phyloP scores from a whole-genome alignment of 331 rosid species.

The Malus hybrid region DNA sequence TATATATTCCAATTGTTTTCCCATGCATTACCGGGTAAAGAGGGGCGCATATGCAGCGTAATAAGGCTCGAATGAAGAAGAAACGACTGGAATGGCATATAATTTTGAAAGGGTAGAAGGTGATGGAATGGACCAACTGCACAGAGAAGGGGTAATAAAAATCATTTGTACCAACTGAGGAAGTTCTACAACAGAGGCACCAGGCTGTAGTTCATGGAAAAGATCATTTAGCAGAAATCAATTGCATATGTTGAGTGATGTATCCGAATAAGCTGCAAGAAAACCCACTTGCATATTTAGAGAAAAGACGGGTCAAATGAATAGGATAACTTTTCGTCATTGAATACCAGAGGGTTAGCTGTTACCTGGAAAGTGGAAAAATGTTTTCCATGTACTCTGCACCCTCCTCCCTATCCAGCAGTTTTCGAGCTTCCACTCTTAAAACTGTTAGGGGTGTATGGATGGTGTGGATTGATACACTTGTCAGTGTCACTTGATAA shows the following conservation, averaged over 20 bases:
- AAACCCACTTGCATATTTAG: conserved; percentile 20
- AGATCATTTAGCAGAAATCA: background rate
- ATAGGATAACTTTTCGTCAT: background rate
- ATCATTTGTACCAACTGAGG: background rate
- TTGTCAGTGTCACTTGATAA: no score
- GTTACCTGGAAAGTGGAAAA: conserved; percentile 66
- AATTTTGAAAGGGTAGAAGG: conserved; percentile 52
- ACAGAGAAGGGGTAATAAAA: background rate
- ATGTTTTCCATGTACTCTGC: conserved; percentile 49
- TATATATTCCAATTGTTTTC: background rate
- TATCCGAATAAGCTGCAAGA: conserved; percentile 59
- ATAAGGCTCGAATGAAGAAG: conserved; percentile 43
- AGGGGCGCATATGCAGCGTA: conserved; percentile 56
- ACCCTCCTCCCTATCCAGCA: conserved; percentile 31
- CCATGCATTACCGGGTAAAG: conserved; percentile 36
- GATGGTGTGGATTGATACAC: no score
- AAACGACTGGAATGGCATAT: conserved; percentile 52
- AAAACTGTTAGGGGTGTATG: background rate
- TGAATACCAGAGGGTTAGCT: background rate
- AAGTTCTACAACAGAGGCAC: background rate
- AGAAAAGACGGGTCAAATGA: conserved; percentile 3
- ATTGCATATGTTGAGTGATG: conserved; percentile 45
- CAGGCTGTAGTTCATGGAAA: background rate
- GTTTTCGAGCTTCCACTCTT: conserved; percentile 28
- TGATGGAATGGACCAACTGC: conserved; percentile 47